Conservation (phyloP, 768 basidiomycete species). For the Rhodotorula paludigena region DNA sequence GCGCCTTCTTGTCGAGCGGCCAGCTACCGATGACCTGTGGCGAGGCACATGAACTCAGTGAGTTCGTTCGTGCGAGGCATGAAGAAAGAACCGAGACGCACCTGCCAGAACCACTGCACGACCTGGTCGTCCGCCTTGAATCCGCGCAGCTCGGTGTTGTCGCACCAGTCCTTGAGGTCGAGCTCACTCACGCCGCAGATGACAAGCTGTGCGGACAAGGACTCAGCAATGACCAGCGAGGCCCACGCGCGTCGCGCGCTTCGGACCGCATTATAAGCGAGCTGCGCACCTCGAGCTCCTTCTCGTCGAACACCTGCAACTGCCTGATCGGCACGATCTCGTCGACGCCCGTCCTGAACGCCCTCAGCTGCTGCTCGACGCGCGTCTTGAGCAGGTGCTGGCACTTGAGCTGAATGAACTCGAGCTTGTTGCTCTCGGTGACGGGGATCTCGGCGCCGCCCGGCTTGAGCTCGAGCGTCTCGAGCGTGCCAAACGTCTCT, state of each 20-base stretch:
- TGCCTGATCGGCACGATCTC: conserved; percentile 96
- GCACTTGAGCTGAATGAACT: conserved; percentile 70
- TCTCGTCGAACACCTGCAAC: conserved; percentile 95
- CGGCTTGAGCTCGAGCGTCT: conserved; percentile 85
- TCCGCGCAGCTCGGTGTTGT: conserved; percentile 96
- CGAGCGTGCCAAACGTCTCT: conserved; percentile 95
- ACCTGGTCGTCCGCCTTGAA: conserved; percentile 85
- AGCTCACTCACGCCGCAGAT: conserved; percentile 99
- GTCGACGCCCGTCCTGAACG: conserved; percentile 98
- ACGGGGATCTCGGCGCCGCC: conserved; percentile 80
- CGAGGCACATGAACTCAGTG: neutral
- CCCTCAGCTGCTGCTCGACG: conserved; percentile 94
- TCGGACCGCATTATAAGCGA: neutral
- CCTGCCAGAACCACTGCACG: conserved; percentile 95
- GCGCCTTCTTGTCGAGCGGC: conserved; percentile 95
- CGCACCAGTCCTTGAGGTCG: conserved; percentile 74
- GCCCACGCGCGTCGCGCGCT: no score
- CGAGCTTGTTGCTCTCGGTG: conserved; percentile 96
- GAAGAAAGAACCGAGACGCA: neutral
- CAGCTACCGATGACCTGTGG: conserved; percentile 65
- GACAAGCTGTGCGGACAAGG: conserved; percentile 55
- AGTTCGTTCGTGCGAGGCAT: neutral
- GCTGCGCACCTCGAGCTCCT: conserved; percentile 67
- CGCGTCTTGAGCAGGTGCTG: conserved; percentile 95
- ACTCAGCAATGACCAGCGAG: neutral